Evolutionary conservation across 164 flowering plant genomes (phyloP).

Genomic region (Litsea cubeba): DNA sequence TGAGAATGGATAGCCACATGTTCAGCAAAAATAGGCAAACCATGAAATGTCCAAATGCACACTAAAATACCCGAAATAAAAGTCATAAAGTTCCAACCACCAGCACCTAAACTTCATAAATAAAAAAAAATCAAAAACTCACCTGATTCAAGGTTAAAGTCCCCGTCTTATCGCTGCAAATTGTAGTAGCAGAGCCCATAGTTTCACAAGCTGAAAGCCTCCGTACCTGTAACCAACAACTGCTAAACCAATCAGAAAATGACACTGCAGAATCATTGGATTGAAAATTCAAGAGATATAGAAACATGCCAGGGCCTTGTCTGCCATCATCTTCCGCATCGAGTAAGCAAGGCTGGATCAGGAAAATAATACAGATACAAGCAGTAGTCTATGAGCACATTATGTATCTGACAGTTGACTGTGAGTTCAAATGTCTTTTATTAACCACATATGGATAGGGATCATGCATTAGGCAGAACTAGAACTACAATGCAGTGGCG

Average conservation of each 20-base stretch:
- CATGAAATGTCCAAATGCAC: neutral
- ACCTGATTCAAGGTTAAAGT: conserved; percentile 64
- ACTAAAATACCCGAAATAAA: neutral
- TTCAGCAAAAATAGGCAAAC: neutral
- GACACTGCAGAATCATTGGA: neutral
- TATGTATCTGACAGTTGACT: neutral
- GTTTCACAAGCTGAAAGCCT: conserved; percentile 76
- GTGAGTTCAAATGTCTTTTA: neutral
- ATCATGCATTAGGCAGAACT: neutral
- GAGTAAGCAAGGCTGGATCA: conserved; percentile 31
- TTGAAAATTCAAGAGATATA: neutral
- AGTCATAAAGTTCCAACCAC: neutral
- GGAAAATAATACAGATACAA: conserved; percentile 3
- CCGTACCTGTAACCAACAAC: conserved; percentile 14
- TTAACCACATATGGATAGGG: too few species aligned
- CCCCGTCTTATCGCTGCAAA: conserved; percentile 75
- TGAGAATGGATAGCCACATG: neutral
- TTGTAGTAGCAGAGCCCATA: conserved; percentile 76
- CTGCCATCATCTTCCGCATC: conserved; percentile 33
- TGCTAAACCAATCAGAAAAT: neutral
- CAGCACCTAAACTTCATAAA: neutral
- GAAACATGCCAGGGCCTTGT: conserved; percentile 18
- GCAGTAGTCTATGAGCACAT: neutral
- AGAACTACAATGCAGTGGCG: too few species aligned
- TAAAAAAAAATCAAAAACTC: conserved; percentile 20